These are phyloP conservation scores for Coccomyxa sp. DNA, from an alignment of 139 green algal genomes.

Conservation along the genomic window DNA sequence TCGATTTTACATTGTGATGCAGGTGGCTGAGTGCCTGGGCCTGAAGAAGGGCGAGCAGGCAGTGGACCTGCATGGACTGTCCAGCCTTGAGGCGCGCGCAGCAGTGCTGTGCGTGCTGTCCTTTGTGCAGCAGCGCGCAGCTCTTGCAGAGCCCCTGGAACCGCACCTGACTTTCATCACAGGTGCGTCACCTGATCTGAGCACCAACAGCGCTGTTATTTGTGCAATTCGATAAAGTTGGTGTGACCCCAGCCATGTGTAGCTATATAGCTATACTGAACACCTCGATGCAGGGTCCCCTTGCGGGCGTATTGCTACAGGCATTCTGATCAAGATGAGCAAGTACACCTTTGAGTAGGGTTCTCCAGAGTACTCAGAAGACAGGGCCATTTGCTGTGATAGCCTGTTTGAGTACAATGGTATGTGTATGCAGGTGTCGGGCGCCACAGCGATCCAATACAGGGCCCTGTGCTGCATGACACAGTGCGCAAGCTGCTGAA, in stretches of 20 bases:
- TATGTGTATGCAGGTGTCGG: neutral
- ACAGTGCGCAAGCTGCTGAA: neutral
- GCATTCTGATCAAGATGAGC: neutral
- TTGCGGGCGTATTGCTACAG: neutral
- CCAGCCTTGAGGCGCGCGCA: constrained; percentile 31
- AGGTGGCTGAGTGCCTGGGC: constrained; percentile 7
- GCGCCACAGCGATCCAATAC: neutral
- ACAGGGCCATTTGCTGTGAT: neutral
- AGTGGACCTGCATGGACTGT: constrained; percentile 45
- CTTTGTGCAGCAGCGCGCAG: constrained; percentile 17
- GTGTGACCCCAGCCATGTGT: no score
- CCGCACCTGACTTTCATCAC: constrained; percentile 10
- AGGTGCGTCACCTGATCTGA: neutral
- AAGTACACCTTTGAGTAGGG: neutral
- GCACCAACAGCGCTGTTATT: no score
- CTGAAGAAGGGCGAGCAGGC: constrained; percentile 2
- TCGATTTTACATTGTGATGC: neutral
- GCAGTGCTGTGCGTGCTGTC: constrained; percentile 43
- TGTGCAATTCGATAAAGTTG: no score
- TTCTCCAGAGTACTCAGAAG: neutral
- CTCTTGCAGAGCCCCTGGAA: neutral
- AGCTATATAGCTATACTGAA: no score
- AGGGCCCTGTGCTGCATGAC: neutral
- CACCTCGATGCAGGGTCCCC: neutral
- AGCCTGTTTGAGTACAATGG: neutral